phyloP scores from a whole-genome alignment of 164 flowering plant species.

The Chloranthus sessilifolius region DNA sequence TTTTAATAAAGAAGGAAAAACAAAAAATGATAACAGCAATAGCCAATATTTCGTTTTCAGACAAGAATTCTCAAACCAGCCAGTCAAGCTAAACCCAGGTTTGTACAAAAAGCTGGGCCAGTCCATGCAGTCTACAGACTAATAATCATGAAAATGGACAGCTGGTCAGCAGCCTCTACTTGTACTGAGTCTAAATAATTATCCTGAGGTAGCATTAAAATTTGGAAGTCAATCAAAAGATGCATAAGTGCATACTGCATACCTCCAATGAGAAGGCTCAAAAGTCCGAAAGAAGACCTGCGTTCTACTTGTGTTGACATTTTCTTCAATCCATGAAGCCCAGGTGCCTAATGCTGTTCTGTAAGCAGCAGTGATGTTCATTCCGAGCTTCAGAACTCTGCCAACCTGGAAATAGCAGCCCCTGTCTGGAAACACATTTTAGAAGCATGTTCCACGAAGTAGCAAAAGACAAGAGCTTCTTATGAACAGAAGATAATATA shows the following conservation, averaged over 20 bases:
- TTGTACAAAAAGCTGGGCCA: no score
- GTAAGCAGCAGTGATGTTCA: slow-evolving; percentile 52
- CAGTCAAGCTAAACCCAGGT: no score
- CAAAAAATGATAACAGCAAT: no score
- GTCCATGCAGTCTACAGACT: no score
- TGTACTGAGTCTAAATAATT: no score
- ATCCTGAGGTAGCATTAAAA: not conserved
- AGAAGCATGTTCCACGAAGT: not conserved
- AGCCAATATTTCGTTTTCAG: no score
- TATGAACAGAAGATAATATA: no score
- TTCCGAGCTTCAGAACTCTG: slow-evolving; percentile 60
- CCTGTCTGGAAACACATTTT: slow-evolving; percentile 48
- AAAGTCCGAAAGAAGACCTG: slow-evolving; percentile 72
- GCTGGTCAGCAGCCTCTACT: no score
- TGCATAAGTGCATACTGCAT: not conserved
- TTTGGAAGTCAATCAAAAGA: not conserved
- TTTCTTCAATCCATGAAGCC: slow-evolving; percentile 70
- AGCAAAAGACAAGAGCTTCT: not conserved
- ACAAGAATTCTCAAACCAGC: no score
- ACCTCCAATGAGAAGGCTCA: slow-evolving; percentile 89
- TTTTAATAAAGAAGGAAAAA: no score
- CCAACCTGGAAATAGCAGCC: slow-evolving; percentile 75
- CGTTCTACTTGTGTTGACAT: slow-evolving; percentile 51
- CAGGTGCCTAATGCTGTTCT: slow-evolving; percentile 61
- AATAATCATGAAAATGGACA: no score